Evolutionary conservation across 2,329 filamentous ascomycete species (phyloP).

Genomic region (Penicillium olsonii): DNA sequence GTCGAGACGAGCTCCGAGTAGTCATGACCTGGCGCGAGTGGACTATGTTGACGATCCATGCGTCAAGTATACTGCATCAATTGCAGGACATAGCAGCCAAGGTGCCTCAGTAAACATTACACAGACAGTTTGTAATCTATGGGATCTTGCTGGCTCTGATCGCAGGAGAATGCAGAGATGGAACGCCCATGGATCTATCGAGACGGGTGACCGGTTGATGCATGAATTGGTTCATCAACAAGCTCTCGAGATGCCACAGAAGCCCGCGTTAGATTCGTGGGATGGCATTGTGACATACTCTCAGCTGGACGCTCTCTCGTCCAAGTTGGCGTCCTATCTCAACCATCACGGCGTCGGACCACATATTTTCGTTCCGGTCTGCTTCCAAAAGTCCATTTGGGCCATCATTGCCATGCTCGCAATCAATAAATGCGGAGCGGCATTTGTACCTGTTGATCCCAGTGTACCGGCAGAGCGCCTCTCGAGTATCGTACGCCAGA

Average conservation of each 20-base stretch:
- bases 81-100: too few relatives aligned
- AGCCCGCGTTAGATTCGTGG: not conserved
- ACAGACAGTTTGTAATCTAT: too few relatives aligned
- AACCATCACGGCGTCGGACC: not conserved
- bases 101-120: too few relatives aligned
- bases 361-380: not conserved
- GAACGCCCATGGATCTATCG: too few relatives aligned
- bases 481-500: not conserved
- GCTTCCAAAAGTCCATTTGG: slow-evolving; percentile 1
- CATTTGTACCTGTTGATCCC: slow-evolving; percentile 6
- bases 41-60: too few relatives aligned
- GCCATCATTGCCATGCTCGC: slow-evolving; percentile 1
- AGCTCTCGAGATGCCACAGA: slow-evolving; percentile 1
- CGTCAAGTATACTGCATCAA: too few relatives aligned
- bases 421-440: slow-evolving; percentile 4
- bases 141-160: too few relatives aligned
- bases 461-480: not conserved
- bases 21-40: too few relatives aligned
- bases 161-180: too few relatives aligned
- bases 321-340: not conserved
- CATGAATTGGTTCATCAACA: too few relatives aligned
- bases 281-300: slow-evolving; percentile 2
- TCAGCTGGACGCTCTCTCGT: not conserved
- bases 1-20: too few relatives aligned
- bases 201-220: too few relatives aligned